Base-by-base conservation (phyloP, 2,329 filamentous ascomycete species). In the Fusarium pseudograminearum region DNA sequence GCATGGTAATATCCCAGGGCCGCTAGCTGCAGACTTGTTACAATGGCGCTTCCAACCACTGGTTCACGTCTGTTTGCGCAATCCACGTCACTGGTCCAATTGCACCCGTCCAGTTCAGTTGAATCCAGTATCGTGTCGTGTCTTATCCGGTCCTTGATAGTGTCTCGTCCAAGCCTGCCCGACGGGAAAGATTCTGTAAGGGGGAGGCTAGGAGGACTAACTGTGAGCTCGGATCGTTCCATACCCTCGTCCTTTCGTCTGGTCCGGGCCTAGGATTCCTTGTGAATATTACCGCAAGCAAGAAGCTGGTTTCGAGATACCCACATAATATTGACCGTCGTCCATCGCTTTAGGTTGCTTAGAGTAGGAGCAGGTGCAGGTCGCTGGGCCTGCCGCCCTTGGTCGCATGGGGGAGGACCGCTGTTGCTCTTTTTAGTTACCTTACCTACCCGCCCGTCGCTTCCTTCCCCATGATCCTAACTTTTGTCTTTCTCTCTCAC, bases 1-100 rank as follows among this genome's bases (percentile, higher is more conserved):
- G 61, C 70, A 67, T 72, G 72, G 73, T 76, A 77, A 77, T 77
- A 74, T 77, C 73, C 73, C 70, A 66, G 57, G 50, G 40, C 61
- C 71, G 60, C 61, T 77, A 76, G 75, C 62, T 76, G 74, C 73
- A 77, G 69, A 70, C 55, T 66, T 56, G 70, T 51, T 60, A 70
- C 65, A 53, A 69, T 73, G 68, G 73, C 69, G 73, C 70, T 70
- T 72, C 53, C 66, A 76, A 70, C 56, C 69, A 76, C 69, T 76
- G 74, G 74, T 60, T 75, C 70, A 58, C 51, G 58, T 59, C 57
- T 60, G 34, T 68, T 54, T 61, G 31, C 55, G 47, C 63, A 65
- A 67, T 70, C 60, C 64, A 65, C 53, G 65, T 65, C 71, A 64
- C 67, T 46, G 67, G 55, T 55, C 60, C 57, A 67, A 65, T 66